These are phyloP conservation scores for Isoetes taiwanensis DNA, from an alignment of 75 land plant genomes.

Conservation along the genomic window DNA sequence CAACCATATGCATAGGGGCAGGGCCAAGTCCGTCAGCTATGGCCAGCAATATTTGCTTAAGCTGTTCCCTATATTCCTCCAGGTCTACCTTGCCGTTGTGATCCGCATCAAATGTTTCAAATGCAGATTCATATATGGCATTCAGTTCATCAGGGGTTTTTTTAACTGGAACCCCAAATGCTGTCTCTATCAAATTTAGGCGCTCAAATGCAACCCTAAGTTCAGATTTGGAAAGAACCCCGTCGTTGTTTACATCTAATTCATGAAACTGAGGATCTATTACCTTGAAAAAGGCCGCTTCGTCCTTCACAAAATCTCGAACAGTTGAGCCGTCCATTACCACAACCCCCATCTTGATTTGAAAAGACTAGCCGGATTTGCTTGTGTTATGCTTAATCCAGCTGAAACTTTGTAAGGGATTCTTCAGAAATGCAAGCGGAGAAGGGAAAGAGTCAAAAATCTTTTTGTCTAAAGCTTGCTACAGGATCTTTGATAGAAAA, in stretches of 20 bases:
- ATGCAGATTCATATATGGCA: slow-evolving; percentile 55
- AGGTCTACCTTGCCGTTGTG: slow-evolving; percentile 42
- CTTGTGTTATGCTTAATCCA: too few relatives aligned
- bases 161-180: slow-evolving; percentile 39
- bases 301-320: slow-evolving; percentile 32
- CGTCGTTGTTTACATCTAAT: slow-evolving; percentile 42
- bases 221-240: slow-evolving; percentile 55
- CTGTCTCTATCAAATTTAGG: slow-evolving; percentile 42
- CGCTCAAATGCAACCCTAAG: slow-evolving; percentile 58
- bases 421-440: too few relatives aligned
- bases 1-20: slow-evolving; percentile 48
- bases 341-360: slow-evolving; percentile 38
- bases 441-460: too few relatives aligned
- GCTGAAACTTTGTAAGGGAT: too few relatives aligned
- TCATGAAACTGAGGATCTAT: slow-evolving; percentile 25
- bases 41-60: slow-evolving; percentile 57
- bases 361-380: too few relatives aligned
- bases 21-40: slow-evolving; percentile 62
- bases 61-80: slow-evolving; percentile 38
- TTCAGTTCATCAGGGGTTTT: slow-evolving; percentile 42
- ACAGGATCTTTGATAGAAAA: too few relatives aligned
- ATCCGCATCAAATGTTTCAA: slow-evolving; percentile 53
- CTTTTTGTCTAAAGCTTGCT: too few relatives aligned
- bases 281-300: slow-evolving; percentile 24
- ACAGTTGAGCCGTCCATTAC: slow-evolving; percentile 43